A percentile compares a stretch with the other conserved stretches of the same genome.
Conservation (phyloP, 257 asterid genomes). For the Pogostemon cablin region DNA sequence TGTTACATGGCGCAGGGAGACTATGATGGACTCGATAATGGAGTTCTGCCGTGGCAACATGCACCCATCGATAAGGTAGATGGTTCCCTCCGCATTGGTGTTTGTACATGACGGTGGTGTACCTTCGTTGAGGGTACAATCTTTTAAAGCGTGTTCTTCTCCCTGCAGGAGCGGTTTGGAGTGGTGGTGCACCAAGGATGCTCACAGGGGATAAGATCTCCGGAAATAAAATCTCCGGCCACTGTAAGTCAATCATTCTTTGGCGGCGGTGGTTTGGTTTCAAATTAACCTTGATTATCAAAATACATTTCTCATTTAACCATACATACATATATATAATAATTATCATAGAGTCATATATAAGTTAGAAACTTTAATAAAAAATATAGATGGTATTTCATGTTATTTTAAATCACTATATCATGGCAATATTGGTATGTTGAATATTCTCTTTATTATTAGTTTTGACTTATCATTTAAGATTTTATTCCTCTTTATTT, state of each 20-base stretch:
- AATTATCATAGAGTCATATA: background rate
- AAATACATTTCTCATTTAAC: background rate
- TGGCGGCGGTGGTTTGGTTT: background rate
- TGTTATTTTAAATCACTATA: too few relatives aligned
- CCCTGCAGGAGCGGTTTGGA: conserved; percentile 36
- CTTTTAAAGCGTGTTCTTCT: conserved; percentile 26
- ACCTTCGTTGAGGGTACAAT: conserved; percentile 23
- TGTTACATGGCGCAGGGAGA: conserved; percentile 46
- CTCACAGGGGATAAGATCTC: conserved; percentile 35
- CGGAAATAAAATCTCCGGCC: conserved; percentile 20
- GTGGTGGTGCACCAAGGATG: conserved; percentile 25
- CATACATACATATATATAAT: background rate
- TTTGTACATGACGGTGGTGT: conserved; percentile 22
- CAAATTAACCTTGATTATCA: background rate
- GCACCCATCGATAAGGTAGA: conserved; percentile 30
- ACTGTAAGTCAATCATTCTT: conserved; percentile 9
- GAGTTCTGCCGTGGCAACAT: conserved; percentile 23
- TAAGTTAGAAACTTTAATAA: too few relatives aligned
- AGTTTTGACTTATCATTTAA: too few relatives aligned
- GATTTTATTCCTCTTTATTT: too few relatives aligned
- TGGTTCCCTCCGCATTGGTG: conserved; percentile 29
- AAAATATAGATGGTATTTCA: too few relatives aligned
- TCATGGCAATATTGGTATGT: too few relatives aligned
- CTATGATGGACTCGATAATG: conserved; percentile 44
- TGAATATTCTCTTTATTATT: too few relatives aligned